Evolutionary conservation across 306 rosid genomes (phyloP), one percentile per base, ranked within the genome.

Genomic region (Pueraria montana): DNA sequence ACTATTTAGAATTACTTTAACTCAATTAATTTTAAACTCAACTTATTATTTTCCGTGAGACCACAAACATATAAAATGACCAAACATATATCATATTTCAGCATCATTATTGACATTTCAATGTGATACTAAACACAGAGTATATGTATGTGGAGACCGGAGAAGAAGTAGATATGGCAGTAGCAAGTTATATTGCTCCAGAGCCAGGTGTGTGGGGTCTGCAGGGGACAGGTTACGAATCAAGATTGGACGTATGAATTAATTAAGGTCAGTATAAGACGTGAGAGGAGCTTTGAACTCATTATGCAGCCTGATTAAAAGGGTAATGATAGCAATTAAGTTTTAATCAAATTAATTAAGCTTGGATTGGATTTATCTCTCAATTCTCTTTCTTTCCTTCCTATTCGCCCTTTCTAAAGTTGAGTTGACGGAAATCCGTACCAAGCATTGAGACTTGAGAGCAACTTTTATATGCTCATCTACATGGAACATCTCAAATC

Each of bases 121-220:
- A 38, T 38, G 43, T 38, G 43, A 7, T 6, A 8, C 43, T 1
- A 38, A 38, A 38, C 43, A 38, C 10, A 38, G 43, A 38, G 9
- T 38, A 38, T 38, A 43, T 43, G 11, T n/a, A n/a, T 5, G 26
- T 56, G 77, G 84, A 61, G 1, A 34, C 40, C 2, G 14, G 6
- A 55, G 62, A 26, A 8, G 13, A 20, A n/a, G 13, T 1, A 16
- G 79, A 17, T 66, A 8, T 45, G 20, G 73, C 21, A 75, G 30
- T 10, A 34, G 8, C 40, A 34, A 34, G 55, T 20, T 68, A 64
- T 48, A 14, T 21, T 79, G 68, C 5, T 38, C 26, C 21, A 10
- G 79, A 55, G 36, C 1, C 48, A 53, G 43, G 38, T 43, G 49
- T 30, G 80, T 59, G 79, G 82, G 76, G 65, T 53, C 74, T 70